A percentile compares a stretch with the other conserved stretches of the same genome.
Evolutionary conservation across 2,329 filamentous ascomycete genomes (phyloP).

Genomic region (Apiospora kogelbergensis): DNA sequence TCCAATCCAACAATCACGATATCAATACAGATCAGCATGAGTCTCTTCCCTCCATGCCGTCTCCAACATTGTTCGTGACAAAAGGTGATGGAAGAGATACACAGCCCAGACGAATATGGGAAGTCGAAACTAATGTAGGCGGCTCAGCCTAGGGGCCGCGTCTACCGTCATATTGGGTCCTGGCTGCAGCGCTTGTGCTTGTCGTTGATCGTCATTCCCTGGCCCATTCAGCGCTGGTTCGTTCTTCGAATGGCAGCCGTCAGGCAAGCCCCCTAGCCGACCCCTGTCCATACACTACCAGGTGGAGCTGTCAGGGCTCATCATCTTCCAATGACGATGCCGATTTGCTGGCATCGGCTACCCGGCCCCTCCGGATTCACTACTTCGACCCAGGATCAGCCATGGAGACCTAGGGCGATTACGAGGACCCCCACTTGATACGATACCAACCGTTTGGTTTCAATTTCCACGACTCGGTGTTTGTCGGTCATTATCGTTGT

Average conservation of each 20-base stretch:
- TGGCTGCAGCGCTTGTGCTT: not conserved
- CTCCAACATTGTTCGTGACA: slow-evolving; percentile 4
- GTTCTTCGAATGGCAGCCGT: not conserved
- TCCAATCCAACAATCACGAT: not conserved
- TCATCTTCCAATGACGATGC: not conserved
- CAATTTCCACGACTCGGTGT: not conserved
- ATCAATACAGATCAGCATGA: not conserved
- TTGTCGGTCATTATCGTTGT: not conserved
- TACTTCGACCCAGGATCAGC: not conserved
- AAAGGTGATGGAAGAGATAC: not conserved
- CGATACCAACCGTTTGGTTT: not conserved
- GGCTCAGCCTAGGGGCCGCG: not conserved
- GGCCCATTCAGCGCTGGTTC: not conserved
- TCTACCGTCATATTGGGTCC: not conserved
- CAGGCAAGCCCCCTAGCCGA: not conserved
- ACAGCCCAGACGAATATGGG: not conserved
- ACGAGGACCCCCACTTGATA: not conserved
- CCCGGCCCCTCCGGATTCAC: not conserved
- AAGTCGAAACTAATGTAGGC: not conserved
- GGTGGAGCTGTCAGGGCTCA: not conserved
- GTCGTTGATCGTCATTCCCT: not conserved
- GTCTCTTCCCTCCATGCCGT: slow-evolving; percentile 2
- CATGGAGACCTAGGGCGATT: not conserved
- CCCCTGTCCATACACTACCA: not conserved
- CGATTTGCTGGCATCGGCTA: not conserved